These are phyloP conservation scores for Phialocephala subalpina DNA, from an alignment of 2,329 filamentous ascomycete species.

Conservation along the genomic window DNA sequence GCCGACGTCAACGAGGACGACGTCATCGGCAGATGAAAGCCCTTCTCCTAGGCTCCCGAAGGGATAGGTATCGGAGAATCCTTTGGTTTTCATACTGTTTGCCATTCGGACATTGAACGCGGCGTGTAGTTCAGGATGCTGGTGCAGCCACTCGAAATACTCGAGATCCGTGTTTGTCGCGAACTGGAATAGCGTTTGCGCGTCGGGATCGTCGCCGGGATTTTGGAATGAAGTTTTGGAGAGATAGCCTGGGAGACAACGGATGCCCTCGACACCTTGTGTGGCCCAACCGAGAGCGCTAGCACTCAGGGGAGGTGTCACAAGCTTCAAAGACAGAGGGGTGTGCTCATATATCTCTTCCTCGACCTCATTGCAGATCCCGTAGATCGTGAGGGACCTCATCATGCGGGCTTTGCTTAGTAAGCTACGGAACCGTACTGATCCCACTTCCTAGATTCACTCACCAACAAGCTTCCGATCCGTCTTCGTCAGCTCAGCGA, in stretches of 20 bases:
- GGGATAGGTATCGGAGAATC: constrained; percentile 8
- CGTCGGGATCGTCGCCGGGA: constrained; percentile 13
- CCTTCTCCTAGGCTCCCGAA: constrained; percentile 1
- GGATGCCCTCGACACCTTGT: neutral
- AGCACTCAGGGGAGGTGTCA: neutral
- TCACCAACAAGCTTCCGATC: neutral
- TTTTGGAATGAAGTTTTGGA: neutral
- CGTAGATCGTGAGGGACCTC: constrained; percentile 1
- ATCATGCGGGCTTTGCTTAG: neutral
- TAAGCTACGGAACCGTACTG: neutral
- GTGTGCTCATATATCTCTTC: constrained; percentile 10
- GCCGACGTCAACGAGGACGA: constrained; percentile 1
- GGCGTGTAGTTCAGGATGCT: neutral
- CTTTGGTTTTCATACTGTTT: neutral
- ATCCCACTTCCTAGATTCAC: neutral
- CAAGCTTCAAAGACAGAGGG: neutral
- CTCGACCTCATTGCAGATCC: constrained; percentile 4
- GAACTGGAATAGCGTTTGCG: constrained; percentile 15
- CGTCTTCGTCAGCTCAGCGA: neutral
- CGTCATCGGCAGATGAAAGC: constrained; percentile 1
- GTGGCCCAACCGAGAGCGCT: neutral
- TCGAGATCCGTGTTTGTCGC: constrained; percentile 13
- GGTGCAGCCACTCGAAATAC: constrained; percentile 16
- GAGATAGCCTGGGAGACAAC: neutral
- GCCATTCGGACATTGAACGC: neutral